Evolutionary conservation across 1,139 yeast genomes (phyloP).

Genomic region (Taphrina flavorubra): DNA sequence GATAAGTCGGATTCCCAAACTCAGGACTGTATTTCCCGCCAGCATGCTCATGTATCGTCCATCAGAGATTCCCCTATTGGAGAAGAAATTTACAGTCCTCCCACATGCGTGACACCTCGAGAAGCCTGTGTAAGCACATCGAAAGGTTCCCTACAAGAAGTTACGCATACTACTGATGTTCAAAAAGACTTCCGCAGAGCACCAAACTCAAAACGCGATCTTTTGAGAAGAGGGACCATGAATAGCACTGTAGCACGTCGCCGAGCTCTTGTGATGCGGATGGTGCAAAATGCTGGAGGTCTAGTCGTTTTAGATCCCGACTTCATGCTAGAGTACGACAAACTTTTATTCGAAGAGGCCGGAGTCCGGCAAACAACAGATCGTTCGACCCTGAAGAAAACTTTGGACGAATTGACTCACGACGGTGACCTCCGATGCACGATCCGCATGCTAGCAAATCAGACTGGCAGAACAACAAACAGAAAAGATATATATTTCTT

Average conservation of each 20-base stretch:
- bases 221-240: constrained; percentile 1
- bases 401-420: constrained; percentile 2
- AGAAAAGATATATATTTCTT: constrained; percentile 16
- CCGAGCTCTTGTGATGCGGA: neutral
- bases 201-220: constrained; percentile 8
- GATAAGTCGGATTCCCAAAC: neutral
- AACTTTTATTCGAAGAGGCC: neutral
- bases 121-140: neutral
- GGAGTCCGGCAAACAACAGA: constrained; percentile 3
- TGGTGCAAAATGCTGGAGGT: constrained; percentile 8
- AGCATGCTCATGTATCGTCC: neutral
- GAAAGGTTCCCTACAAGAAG: neutral
- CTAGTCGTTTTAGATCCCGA: constrained; percentile 6
- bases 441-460: neutral
- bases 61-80: neutral
- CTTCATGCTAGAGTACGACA: constrained; percentile 10
- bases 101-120: too few species aligned
- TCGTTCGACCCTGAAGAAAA: constrained; percentile 18
- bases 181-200: neutral
- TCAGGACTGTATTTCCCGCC: neutral
- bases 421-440: neutral
- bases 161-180: neutral
- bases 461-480: neutral
- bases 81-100: neutral
- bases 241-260: constrained; percentile 14